phyloP scores from a whole-genome alignment of 2,329 filamentous ascomycete genomes.

The Hypoxylon rubiginosum region DNA sequence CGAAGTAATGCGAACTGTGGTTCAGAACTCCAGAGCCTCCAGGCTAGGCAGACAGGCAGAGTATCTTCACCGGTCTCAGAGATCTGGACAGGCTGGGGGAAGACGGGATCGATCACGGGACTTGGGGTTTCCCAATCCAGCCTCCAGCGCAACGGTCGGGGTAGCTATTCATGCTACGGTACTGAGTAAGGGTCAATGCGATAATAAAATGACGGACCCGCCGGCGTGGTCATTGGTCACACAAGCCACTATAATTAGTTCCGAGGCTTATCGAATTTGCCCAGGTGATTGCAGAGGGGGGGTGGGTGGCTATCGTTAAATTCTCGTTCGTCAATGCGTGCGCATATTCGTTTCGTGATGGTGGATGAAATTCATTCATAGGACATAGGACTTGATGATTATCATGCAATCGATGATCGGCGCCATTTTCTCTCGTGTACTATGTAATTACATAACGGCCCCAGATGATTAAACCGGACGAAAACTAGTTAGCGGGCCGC shows the following conservation, averaged over 20 bases:
- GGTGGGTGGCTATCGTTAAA: conserved; percentile 4
- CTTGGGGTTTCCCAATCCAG: conserved; percentile 20
- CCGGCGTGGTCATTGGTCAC: conserved; percentile 26
- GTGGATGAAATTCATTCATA: not conserved
- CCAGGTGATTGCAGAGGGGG: conserved; percentile 25
- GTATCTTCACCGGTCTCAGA: conserved; percentile 27
- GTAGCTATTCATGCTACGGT: conserved; percentile 2
- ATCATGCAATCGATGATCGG: conserved; percentile 3
- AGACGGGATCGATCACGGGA: conserved; percentile 36
- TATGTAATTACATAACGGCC: conserved; percentile 7
- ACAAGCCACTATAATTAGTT: conserved; percentile 28
- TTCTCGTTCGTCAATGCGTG: conserved; percentile 23
- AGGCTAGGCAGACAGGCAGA: not conserved
- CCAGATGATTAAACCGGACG: conserved; percentile 12
- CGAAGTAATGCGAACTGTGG: conserved; percentile 35
- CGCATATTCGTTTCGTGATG: conserved; percentile 4
- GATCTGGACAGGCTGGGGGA: conserved; percentile 24
- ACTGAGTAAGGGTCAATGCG: conserved; percentile 14
- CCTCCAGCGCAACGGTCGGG: conserved; percentile 17
- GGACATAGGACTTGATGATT: not conserved
- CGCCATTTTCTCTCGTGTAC: not conserved
- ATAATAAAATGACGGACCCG: conserved; percentile 31
- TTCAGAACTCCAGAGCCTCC: conserved; percentile 23
- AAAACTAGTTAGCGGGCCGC: conserved; percentile 22
- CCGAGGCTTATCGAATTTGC: conserved; percentile 14